Conservation (phyloP, 192 early-diverging fungal species). For the Phlyctochytrium arcticum region DNA sequence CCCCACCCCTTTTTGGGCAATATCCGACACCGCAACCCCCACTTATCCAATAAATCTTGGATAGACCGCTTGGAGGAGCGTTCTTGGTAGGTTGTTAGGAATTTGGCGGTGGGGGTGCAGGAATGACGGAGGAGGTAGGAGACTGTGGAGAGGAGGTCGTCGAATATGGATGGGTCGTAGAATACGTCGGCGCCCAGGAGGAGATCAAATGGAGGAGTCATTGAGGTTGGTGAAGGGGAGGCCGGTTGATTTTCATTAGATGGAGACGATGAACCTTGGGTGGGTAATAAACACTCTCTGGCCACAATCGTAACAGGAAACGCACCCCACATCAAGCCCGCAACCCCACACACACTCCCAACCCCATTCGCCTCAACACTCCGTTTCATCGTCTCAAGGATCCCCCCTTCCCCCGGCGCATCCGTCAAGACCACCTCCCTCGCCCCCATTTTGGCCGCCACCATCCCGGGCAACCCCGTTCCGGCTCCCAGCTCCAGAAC, state of each 20-base stretch:
- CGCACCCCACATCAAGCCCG: conserved; percentile 12
- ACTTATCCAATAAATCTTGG: conserved; percentile 58
- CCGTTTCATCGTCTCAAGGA: conserved; percentile 36
- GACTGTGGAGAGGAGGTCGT: conserved; percentile 59
- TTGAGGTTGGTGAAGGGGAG: no score
- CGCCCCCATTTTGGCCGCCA: conserved; percentile 24
- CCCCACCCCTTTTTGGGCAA: conserved; percentile 12
- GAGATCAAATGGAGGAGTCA: no score
- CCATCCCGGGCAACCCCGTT: conserved; percentile 60
- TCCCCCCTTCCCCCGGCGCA: not conserved
- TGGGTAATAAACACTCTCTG: no score
- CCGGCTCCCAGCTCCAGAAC: conserved; percentile 61
- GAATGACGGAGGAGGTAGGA: conserved; percentile 47
- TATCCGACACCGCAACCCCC: conserved; percentile 32
- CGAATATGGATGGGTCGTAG: conserved; percentile 50
- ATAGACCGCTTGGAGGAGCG: conserved; percentile 62
- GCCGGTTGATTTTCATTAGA: no score
- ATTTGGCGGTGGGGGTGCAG: conserved; percentile 35
- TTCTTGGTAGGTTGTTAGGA: conserved; percentile 73
- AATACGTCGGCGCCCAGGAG: conserved; percentile 47
- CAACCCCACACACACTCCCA: not conserved
- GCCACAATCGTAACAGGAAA: conserved; percentile 2
- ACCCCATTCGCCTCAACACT: conserved; percentile 14
- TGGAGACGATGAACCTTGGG: no score
- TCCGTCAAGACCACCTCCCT: conserved; percentile 25